Percentiles rank a stretch among this genome's conserved stretches.
Conservation (phyloP, 768 basidiomycete genomes). For the Trametes cinnabarina region DNA sequence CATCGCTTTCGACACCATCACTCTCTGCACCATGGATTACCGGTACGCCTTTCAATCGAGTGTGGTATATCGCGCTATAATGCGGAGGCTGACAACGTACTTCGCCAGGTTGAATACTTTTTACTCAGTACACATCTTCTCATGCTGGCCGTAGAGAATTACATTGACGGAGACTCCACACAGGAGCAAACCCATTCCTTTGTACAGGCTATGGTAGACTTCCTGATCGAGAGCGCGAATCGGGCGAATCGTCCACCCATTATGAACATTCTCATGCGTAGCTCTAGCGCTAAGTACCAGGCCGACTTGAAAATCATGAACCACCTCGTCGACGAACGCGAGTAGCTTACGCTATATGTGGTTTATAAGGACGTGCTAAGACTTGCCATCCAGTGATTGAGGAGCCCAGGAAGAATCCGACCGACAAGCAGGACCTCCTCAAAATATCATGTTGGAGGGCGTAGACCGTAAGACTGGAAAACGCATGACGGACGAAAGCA, state of each 20-base stretch:
- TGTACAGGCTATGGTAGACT: constrained; percentile 40
- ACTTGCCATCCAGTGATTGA: constrained; percentile 33
- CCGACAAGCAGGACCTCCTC: constrained; percentile 43
- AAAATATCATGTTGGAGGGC: constrained; percentile 45
- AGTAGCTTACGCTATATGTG: constrained; percentile 3
- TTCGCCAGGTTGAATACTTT: constrained; percentile 40
- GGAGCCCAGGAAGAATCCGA: constrained; percentile 38
- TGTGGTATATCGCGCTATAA: too few species aligned
- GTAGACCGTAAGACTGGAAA: constrained; percentile 46
- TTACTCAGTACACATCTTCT: constrained; percentile 32
- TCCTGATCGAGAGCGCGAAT: constrained; percentile 37
- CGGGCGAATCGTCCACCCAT: constrained; percentile 37
- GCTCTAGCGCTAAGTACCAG: constrained; percentile 39
- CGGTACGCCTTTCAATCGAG: too few species aligned
- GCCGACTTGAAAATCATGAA: constrained; percentile 42
- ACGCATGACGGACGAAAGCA: constrained; percentile 40
- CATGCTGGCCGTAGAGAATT: neutral
- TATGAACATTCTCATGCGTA: constrained; percentile 35
- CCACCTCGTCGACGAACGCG: constrained; percentile 41
- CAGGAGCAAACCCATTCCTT: constrained; percentile 40
- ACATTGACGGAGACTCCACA: neutral
- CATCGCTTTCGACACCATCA: constrained; percentile 47
- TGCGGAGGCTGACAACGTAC: constrained; percentile 23
- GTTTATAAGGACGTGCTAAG: neutral
- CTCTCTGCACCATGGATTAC: constrained; percentile 44